Conservation (phyloP, 2,329 filamentous ascomycete genomes). For the Fusarium sp. region DNA sequence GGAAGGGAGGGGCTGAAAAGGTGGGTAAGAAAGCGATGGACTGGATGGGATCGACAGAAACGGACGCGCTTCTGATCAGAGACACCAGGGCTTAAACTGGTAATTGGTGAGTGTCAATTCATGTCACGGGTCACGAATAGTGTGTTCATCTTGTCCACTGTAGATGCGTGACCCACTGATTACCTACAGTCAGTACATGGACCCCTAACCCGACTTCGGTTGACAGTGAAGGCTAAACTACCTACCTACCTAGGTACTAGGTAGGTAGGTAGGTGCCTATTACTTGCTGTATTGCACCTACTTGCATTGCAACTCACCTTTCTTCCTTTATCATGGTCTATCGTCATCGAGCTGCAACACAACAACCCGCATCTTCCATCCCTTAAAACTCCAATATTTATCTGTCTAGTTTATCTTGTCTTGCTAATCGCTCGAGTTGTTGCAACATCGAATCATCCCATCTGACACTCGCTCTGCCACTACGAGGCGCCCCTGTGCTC, state of each 20-base stretch:
- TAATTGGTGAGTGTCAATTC: constrained; percentile 26
- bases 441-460: not conserved
- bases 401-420: not conserved
- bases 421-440: not conserved
- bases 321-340: constrained; percentile 12
- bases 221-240: not conserved
- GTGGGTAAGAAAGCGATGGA: not conserved
- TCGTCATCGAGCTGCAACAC: constrained; percentile 38
- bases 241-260: too few species aligned
- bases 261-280: not conserved
- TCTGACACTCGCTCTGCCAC: not conserved
- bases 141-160: not conserved
- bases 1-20: constrained; percentile 19
- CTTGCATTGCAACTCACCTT: not conserved
- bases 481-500: constrained; percentile 8
- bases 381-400: not conserved
- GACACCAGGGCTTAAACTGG: not conserved
- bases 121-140: constrained; percentile 26
- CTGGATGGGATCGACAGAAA: constrained; percentile 10
- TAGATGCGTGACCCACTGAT: not conserved
- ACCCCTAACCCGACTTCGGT: not conserved
- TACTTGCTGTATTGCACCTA: not conserved
- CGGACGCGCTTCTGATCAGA: constrained; percentile 10
- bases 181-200: not conserved
- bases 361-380: constrained; percentile 20